phyloP scores from a whole-genome alignment of 257 asterid genomes.

The Solanum appendiculatum region DNA sequence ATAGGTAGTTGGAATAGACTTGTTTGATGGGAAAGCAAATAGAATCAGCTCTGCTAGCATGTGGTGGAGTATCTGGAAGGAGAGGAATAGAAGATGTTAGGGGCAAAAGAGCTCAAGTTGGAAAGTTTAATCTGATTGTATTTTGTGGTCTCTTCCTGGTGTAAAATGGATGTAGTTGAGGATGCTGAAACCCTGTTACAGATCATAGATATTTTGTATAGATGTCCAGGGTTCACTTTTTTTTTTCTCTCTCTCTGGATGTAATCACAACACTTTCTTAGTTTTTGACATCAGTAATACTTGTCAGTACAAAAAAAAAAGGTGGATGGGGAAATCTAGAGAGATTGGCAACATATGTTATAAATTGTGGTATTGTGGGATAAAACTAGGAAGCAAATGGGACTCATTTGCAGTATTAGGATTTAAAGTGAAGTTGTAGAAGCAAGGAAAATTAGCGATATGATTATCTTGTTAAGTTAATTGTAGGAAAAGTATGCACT shows the following conservation, averaged over 20 bases:
- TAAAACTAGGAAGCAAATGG: not conserved
- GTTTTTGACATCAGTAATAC: not conserved
- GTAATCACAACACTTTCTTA: not conserved
- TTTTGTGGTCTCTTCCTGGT: not conserved
- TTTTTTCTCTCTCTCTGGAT: not conserved
- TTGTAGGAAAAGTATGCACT: not conserved
- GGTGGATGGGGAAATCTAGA: not conserved
- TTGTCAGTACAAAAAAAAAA: not conserved
- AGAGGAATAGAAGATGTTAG: not conserved
- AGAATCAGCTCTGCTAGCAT: not conserved
- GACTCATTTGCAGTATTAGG: not conserved
- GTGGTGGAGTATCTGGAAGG: not conserved
- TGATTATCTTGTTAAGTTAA: not conserved
- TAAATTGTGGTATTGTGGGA: not conserved
- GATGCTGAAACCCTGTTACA: not conserved
- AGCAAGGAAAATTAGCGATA: not conserved
- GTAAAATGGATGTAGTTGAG: not conserved
- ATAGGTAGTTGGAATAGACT: not conserved
- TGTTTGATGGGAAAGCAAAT: not conserved
- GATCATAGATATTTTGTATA: not conserved
- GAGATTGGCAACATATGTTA: not conserved
- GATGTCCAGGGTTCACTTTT: not conserved
- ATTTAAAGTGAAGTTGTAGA: not conserved
- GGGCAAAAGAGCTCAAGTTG: not conserved
- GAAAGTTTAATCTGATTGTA: not conserved